Base-by-base conservation (phyloP, 306 rosid genomes). In the Inga laurina region DNA sequence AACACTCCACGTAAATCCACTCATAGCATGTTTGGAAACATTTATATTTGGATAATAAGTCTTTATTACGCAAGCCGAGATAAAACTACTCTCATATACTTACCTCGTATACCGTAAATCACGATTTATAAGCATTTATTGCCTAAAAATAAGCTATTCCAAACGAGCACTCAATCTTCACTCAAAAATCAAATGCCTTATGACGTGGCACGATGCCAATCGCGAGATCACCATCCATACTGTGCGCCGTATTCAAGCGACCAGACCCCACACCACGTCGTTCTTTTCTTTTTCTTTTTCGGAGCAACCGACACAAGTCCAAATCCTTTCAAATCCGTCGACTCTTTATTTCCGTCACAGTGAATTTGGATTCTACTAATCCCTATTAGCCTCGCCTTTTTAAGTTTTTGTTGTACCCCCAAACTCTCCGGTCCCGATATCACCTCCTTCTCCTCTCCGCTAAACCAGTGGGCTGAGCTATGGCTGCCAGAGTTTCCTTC, bases 401-500 rank as follows among this genome's bases (percentile, higher is more conserved):
- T 1, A 30, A n/a, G n/a, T n/a, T n/a, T n/a, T n/a, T n/a, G n/a
- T 32, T 8, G 64, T 7, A 3, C 44, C 66, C 10, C 24, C 2
- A 4, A n/a, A 10, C 27, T 22, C 74, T 70, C 10, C 51, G 2
- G 6, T 52, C 2, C 9, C 7, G 2, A 1, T 10, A 21, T 19
- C 41, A 5, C 19, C 56, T 74, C 12, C 77, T 27, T 16, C 41
- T n/a, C 41, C 51, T 12, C 24, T 41, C 30, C 45, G 59, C 43
- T 13, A 43, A 4, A 61, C 57, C 16, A 3, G 48, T 12, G 79
- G 15, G 48, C 74, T 69, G 32, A 16, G 52, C 70, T 41, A 70
- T 82, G 85, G 81, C 61, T 4, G 64, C 89, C 54, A 83, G 78
- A 43, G 1, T 70, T 4, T 49, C 79, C 6, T 35, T 88, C 37